A percentile compares a stretch with the other conserved stretches of the same genome.
Evolutionary conservation across 768 basidiomycete genomes (phyloP).

Genomic region (Kwoniella sp.): DNA sequence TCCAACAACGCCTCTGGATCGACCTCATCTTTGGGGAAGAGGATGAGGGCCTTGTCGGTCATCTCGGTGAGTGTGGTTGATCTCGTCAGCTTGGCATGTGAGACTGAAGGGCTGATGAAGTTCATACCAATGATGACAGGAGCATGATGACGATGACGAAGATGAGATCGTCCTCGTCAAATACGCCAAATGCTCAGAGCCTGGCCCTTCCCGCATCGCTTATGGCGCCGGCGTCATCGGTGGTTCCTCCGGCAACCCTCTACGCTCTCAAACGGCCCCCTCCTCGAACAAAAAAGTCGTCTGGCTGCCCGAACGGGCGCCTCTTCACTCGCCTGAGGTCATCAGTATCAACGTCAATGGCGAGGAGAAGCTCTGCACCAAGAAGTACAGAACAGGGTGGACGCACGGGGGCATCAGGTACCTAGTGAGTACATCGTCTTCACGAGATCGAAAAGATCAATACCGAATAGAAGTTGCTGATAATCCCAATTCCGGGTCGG

Average conservation of each 20-base stretch:
- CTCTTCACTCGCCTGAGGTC: background rate
- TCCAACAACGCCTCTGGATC: background rate
- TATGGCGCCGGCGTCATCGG: too few relatives aligned
- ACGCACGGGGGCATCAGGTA: background rate
- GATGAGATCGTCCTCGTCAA: background rate
- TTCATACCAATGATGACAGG: background rate
- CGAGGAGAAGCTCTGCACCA: background rate
- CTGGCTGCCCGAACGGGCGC: background rate
- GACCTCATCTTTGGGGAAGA: background rate
- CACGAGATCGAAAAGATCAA: too few relatives aligned
- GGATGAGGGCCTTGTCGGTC: background rate
- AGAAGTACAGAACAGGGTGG: constrained; percentile 1
- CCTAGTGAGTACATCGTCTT: constrained; percentile 3
- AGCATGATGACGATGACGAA: background rate
- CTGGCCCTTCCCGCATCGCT: too few relatives aligned
- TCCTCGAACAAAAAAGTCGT: background rate
- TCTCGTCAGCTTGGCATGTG: background rate
- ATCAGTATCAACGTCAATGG: background rate
- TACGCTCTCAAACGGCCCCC: too few relatives aligned
- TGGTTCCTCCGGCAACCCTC: too few relatives aligned
- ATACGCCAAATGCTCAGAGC: too few relatives aligned
- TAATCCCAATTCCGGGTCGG: background rate
- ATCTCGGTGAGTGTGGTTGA: background rate
- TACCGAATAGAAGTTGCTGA: background rate
- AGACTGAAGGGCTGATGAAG: too few relatives aligned